Evolutionary conservation across 306 rosid genomes (phyloP).

Genomic region (Castanospermum australe): DNA sequence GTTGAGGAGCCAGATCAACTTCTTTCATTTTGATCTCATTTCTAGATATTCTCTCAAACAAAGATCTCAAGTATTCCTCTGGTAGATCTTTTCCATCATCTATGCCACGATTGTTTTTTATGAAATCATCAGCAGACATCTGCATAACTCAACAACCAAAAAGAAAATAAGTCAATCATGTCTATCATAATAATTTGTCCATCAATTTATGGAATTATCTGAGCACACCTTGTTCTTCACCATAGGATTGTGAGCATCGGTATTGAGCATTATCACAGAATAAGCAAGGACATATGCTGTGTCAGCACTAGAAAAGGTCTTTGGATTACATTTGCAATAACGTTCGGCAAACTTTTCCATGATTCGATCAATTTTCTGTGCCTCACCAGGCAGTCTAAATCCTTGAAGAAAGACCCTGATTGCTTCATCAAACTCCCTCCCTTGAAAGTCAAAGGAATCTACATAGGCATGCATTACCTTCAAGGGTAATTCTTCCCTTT

Average conservation of each 20-base stretch:
- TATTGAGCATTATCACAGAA: constrained; percentile 95
- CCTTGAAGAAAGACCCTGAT: constrained; percentile 90
- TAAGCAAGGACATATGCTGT: constrained; percentile 99
- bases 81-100: constrained; percentile 99
- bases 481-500: constrained; percentile 88
- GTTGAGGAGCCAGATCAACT: constrained; percentile 81
- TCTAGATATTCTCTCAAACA: constrained; percentile 91
- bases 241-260: constrained; percentile 95
- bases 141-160: constrained; percentile 43
- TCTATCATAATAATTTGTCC: constrained; percentile 28
- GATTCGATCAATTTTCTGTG: constrained; percentile 96
- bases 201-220: constrained; percentile 8
- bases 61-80: constrained; percentile 84
- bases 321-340: constrained; percentile 93
- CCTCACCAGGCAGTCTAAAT: constrained; percentile 99
- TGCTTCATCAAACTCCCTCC: constrained; percentile 94
- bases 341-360: constrained; percentile 99
- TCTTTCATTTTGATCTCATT: constrained; percentile 99
- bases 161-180: constrained; percentile 20
- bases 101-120: constrained; percentile 96
- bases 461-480: constrained; percentile 97
- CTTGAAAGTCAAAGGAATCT: constrained; percentile 96
- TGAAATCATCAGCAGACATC: constrained; percentile 99
- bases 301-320: constrained; percentile 93
- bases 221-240: constrained; percentile 90